phyloP scores from a whole-genome alignment of 176 grass and related monocot genomes.

The Bromus sterilis region DNA sequence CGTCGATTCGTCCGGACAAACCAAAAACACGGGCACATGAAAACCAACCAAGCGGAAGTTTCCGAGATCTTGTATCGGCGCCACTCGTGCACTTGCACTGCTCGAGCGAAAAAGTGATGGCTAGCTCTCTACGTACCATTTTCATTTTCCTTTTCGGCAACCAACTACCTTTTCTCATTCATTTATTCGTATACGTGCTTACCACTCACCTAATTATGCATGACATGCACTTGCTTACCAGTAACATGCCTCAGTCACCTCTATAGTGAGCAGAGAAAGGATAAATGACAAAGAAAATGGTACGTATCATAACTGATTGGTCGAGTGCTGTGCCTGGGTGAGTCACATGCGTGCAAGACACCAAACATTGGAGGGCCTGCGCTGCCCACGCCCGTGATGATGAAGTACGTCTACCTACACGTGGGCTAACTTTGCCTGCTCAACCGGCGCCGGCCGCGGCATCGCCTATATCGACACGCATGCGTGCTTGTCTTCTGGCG shows the following conservation, averaged over 20 bases:
- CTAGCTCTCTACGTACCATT: not conserved
- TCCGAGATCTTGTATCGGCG: not conserved
- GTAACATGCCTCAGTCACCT: no score
- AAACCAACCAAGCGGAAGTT: not conserved
- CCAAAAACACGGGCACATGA: constrained; percentile 1
- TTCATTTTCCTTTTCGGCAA: not conserved
- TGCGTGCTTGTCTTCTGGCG: not conserved
- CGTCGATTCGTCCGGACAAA: not conserved
- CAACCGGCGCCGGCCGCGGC: no score
- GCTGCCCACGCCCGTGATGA: no score
- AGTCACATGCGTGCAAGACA: not conserved
- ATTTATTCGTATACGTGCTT: no score
- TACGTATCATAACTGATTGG: not conserved
- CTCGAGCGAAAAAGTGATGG: not conserved
- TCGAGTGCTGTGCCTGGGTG: not conserved
- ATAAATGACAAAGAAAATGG: no score
- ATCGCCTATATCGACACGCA: no score
- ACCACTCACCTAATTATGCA: not conserved
- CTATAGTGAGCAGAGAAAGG: no score
- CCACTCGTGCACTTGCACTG: not conserved
- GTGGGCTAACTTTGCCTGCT: not conserved
- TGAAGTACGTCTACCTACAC: not conserved
- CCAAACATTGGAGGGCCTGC: no score
- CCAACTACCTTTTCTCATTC: not conserved
- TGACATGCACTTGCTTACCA: not conserved